Evolutionary conservation across 2,329 filamentous ascomycete genomes (phyloP).

Genomic region (Xylaria sp.): DNA sequence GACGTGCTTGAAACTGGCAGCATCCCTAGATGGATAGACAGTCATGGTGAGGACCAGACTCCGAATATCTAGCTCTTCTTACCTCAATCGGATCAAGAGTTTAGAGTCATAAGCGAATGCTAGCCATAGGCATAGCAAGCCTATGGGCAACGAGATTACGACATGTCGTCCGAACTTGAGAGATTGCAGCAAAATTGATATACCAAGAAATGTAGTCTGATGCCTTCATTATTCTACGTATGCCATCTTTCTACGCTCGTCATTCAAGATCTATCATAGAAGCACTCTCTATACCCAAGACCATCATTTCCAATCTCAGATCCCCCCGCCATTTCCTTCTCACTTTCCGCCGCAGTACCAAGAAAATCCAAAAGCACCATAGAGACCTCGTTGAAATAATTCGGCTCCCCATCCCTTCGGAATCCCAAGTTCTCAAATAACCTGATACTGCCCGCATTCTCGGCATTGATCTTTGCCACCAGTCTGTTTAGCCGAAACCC

Average conservation of each 20-base stretch:
- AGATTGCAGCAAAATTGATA: background rate
- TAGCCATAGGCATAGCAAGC: background rate
- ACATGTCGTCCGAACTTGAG: background rate
- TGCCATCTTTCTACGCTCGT: background rate
- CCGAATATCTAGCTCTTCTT: background rate
- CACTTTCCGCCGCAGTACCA: background rate
- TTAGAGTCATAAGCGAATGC: background rate
- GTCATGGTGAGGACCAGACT: background rate
- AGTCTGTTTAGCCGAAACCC: constrained; percentile 50
- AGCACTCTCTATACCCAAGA: constrained; percentile 16
- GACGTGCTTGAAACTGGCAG: background rate
- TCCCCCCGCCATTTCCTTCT: background rate
- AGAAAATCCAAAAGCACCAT: constrained; percentile 49
- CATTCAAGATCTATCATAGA: constrained; percentile 30
- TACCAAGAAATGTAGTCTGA: background rate
- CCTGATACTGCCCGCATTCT: constrained; percentile 57
- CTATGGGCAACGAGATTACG: background rate
- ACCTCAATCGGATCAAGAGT: background rate
- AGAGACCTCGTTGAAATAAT: constrained; percentile 67
- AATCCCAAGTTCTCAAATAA: constrained; percentile 61
- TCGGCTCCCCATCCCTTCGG: constrained; percentile 54
- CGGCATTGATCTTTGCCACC: constrained; percentile 64
- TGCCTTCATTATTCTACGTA: background rate
- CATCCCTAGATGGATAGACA: background rate
- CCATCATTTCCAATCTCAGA: background rate